Evolutionary conservation across 208 protist genomes (phyloP).

Genomic region (Phytomonas serpens): DNA sequence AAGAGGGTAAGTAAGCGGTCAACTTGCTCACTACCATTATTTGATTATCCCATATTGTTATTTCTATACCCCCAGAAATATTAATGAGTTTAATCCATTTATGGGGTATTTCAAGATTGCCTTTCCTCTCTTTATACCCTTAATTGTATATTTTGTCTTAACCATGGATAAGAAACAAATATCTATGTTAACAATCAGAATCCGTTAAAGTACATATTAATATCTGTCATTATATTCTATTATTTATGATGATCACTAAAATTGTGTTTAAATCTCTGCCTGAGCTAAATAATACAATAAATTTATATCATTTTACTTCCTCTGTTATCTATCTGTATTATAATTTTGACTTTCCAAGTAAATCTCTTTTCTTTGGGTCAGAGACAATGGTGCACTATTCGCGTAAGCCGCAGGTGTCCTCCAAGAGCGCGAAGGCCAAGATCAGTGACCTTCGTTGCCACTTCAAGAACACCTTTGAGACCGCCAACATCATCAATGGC

Average conservation of each 20-base stretch:
- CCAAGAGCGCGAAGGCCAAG: conserved; percentile 85
- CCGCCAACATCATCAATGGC: conserved; percentile 88
- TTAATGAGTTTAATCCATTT: background rate
- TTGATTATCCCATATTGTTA: background rate
- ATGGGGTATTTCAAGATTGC: background rate
- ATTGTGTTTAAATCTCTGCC: background rate
- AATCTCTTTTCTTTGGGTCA: conserved; percentile 3
- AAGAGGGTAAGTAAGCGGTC: background rate
- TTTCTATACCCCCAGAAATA: background rate
- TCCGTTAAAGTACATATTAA: background rate
- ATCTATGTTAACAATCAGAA: background rate
- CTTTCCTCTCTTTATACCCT: background rate
- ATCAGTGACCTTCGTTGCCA: conserved; percentile 89
- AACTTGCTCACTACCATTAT: background rate
- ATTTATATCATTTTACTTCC: background rate
- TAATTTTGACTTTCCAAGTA: background rate
- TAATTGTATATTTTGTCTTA: background rate
- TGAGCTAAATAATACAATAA: background rate
- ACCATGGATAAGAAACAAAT: background rate
- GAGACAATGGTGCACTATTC: conserved; percentile 84
- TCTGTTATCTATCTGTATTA: conserved; percentile 8
- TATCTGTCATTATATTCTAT: background rate
- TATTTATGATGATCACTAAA: background rate
- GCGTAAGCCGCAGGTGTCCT: conserved; percentile 83
- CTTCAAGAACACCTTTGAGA: conserved; percentile 95